Evolutionary conservation across 345 rosid species (phyloP).

Genomic region (Populus simonii): DNA sequence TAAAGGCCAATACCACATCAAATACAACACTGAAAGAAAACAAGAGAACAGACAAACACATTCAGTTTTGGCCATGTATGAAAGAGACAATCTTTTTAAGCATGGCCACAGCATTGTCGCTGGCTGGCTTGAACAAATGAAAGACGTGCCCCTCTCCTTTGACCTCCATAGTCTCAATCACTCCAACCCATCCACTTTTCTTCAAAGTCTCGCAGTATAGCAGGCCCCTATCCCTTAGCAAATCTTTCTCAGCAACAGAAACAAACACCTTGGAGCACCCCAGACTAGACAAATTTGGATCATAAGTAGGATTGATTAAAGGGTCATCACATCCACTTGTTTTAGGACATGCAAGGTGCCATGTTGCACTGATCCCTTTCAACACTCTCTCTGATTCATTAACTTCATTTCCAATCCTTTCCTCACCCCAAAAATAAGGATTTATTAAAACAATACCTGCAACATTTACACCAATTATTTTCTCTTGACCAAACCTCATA

Average conservation of each 20-base stretch:
- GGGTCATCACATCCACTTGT: constrained; percentile 25
- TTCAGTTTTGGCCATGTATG: neutral
- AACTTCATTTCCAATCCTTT: constrained; percentile 10
- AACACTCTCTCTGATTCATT: neutral
- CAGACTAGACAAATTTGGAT: constrained; percentile 4
- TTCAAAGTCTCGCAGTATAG: constrained; percentile 13
- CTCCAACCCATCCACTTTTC: constrained; percentile 17
- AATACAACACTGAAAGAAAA: neutral
- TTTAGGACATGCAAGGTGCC: constrained; percentile 19
- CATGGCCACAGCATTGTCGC: constrained; percentile 2
- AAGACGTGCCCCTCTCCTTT: constrained; percentile 19
- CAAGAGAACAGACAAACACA: neutral
- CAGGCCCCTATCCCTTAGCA: constrained; percentile 21
- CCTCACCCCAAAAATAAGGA: constrained; percentile 26
- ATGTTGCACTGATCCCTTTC: neutral
- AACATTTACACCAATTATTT: neutral
- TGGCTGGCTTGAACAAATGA: constrained; percentile 9
- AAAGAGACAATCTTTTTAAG: neutral
- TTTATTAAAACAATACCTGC: constrained; percentile 17
- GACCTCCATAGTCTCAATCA: constrained; percentile 8
- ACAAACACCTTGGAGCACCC: constrained; percentile 20
- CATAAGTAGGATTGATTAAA: constrained; percentile 13
- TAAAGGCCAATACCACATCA: neutral
- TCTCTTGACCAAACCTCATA: constrained; percentile 4
- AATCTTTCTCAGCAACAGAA: constrained; percentile 18